Base-by-base conservation (phyloP, 306 rosid genomes). In the Vigna nakashimae region DNA sequence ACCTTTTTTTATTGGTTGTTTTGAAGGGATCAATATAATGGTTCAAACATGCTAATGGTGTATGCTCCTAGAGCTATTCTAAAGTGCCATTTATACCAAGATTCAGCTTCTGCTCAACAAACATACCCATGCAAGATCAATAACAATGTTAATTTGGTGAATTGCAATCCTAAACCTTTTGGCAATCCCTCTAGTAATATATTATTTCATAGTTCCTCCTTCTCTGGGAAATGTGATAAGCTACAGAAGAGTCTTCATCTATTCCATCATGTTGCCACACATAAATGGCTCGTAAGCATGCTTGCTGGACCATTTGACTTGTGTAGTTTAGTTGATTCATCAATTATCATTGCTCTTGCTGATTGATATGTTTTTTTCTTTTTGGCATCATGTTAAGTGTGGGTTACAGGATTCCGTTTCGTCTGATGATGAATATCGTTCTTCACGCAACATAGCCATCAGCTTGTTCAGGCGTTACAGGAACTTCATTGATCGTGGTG, bases 371-470 rank as follows among this genome's bases (percentile, higher is more conserved):
- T 30, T 30, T 30, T 3, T 70, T 48, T 28, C 71, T 26, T 42
- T 74, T 53, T n/a, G 30, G 20, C 22, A 77, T 57, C 66, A 56
- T 82, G 34, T 71, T 5, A 11, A 95, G 96, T 92, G 98, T 76
- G 89, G 86, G 73, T 77, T 86, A 66, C 85, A 87, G 43, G 94
- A 90, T 81, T 81, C 98, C 6, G 13, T 84, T 72, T 83, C 96
- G 34, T 84, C 97, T 2, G 93, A 91, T 48, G 93, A 95, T 28
- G 98, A 95, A 74, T 95, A 83, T 74, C 91, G 99, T 12, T 95
- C 99, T 36, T 95, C 99, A 0, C 93, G 98, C 79, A 95, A 95
- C 82, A 92, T 95, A 89, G 99, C 99, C 46, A 89, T 95, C 86
- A 95, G 92, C 82, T 76, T 92, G 84, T 89, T 91, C 56, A 87